Conservation (phyloP, 805 yeast species). For the Suhomyces emberorum region DNA sequence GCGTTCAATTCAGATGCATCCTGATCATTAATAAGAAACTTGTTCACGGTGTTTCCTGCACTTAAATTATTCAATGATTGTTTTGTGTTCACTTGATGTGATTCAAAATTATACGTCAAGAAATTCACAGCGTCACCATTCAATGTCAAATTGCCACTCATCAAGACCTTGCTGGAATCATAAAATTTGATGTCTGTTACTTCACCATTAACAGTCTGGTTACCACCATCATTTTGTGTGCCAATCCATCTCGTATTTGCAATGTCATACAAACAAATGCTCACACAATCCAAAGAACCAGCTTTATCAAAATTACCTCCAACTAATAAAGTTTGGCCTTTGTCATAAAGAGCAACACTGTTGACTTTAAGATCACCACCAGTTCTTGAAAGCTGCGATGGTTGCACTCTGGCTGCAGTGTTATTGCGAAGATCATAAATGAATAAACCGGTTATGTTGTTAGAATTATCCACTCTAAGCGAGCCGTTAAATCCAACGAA, state of each 20-base stretch:
- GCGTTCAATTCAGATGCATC: conserved; percentile 36
- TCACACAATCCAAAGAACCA: conserved; percentile 54
- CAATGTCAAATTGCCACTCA: conserved; percentile 52
- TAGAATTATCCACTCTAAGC: conserved; percentile 18
- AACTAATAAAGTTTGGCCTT: conserved; percentile 46
- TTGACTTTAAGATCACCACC: conserved; percentile 41
- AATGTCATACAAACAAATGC: conserved; percentile 65
- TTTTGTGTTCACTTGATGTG: conserved; percentile 23
- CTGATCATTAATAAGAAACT: conserved; percentile 46
- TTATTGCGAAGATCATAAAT: conserved; percentile 48
- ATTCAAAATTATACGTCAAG: conserved; percentile 51
- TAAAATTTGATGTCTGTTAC: conserved; percentile 53
- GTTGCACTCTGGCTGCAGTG: conserved; percentile 45
- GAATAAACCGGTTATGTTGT: conserved; percentile 43
- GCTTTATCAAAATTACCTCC: conserved; percentile 71
- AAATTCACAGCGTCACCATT: conserved; percentile 39
- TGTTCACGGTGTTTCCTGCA: conserved; percentile 22
- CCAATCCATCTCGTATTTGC: conserved; percentile 51
- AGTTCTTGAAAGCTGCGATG: conserved; percentile 42
- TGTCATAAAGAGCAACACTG: conserved; percentile 33
- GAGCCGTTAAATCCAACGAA: conserved; percentile 47
- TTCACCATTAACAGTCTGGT: conserved; percentile 41
- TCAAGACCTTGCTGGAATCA: conserved; percentile 32
- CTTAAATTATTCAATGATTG: conserved; percentile 20
- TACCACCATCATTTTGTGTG: conserved; percentile 27